phyloP scores from a whole-genome alignment of 352 stramenopile genomes.

The Phytopythium helicoides region DNA sequence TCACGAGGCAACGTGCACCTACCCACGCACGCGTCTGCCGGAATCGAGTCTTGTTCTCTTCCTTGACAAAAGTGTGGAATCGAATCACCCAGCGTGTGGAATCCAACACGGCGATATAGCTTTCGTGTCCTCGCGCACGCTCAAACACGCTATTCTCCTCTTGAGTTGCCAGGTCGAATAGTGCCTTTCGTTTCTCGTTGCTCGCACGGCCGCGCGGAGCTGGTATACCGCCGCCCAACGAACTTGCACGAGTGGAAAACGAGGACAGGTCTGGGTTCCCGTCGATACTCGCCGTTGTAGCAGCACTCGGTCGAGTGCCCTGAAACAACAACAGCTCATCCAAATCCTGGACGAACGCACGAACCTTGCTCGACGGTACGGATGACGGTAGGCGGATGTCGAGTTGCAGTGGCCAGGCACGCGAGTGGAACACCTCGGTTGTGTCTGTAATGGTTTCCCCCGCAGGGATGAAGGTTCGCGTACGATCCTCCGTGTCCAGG shows the following conservation, averaged over 20 bases:
- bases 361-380: slow-evolving; percentile 29
- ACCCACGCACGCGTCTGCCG: slow-evolving; percentile 43
- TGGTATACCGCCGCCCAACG: not conserved
- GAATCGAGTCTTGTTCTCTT: slow-evolving; percentile 40
- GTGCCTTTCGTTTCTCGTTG: not conserved
- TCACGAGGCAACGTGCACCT: too few relatives aligned
- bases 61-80: slow-evolving; percentile 56
- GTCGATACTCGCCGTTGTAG: not conserved
- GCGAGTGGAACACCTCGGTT: slow-evolving; percentile 49
- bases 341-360: slow-evolving; percentile 63
- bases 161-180: slow-evolving; percentile 50
- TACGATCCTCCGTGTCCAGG: slow-evolving; percentile 48
- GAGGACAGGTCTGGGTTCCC: not conserved
- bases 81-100: slow-evolving; percentile 54
- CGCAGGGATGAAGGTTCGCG: slow-evolving; percentile 66
- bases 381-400: slow-evolving; percentile 42
- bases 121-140: slow-evolving; percentile 48
- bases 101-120: slow-evolving; percentile 40
- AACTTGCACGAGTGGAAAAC: slow-evolving; percentile 3
- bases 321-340: slow-evolving; percentile 44
- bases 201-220: not conserved
- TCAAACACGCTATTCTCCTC: slow-evolving; percentile 47
- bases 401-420: slow-evolving; percentile 52
- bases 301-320: not conserved
- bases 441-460: slow-evolving; percentile 46